Base-by-base conservation (phyloP, 129 eudicot genomes). In the Ambrosia artemisiifolia region DNA sequence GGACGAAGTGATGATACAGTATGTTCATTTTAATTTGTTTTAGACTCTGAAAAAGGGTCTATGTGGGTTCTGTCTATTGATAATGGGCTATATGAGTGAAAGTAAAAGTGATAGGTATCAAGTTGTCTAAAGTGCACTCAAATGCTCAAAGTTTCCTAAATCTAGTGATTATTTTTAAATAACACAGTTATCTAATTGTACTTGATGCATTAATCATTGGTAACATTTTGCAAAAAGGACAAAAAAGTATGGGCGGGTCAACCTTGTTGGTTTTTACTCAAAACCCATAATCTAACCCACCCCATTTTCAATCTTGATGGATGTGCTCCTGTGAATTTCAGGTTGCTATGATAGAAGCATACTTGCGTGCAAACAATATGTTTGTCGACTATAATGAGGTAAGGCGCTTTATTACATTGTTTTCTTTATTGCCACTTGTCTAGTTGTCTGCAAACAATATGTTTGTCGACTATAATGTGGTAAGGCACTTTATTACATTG, bases 391-490 rank as follows among this genome's bases (percentile, higher is more conserved):
- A 95, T 69, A 83, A 46, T 62, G 96, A 88, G 95, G 99, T 95
- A 83, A 30, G 75, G 24, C 19, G 10, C 18, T 60, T 14, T 13
- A 18, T 60, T 1, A 6, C 42, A 6, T 36, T 66, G 20, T 7
- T 8, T 65, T 64, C 2, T 3, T 16, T 50, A 61, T 46, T 69
- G 76, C 18, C 60, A 20, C 73, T 46, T 20, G 55, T 51, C n/a
- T 95, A 90, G 71, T 83, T 95, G 53, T 96, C 97, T 70, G 99
- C 99, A 43, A 95, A 95, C 86, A 90, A 88, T 63, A 95, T 95
- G 99, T 95, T 95, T 81, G 96, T 95, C n/a, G 97, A 95, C 81
- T 95, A 95, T 69, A 83, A 46, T 62, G 96, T 86, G 95, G 99
- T 95, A 83, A 28, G 75, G 33, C 18, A 9, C 18, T 60, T 14